Percentiles rank a stretch among this genome's conserved stretches.
phyloP scores from a whole-genome alignment of 2,329 filamentous ascomycete genomes.

The Fonsecaea erecta region DNA sequence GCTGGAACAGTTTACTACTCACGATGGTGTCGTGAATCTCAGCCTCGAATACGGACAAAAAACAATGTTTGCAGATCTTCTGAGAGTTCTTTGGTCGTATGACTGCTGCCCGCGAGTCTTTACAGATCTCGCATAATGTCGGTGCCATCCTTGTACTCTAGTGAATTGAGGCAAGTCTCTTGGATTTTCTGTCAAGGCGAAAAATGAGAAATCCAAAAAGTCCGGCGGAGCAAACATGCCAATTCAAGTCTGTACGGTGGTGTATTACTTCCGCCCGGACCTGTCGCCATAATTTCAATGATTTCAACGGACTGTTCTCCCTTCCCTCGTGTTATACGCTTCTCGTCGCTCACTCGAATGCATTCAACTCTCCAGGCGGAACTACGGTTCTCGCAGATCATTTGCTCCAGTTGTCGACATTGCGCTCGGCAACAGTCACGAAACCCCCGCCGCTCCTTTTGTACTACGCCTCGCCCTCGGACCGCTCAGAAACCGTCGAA shows the following conservation, averaged over 20 bases:
- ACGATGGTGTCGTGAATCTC: conserved; percentile 94
- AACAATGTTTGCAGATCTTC: conserved; percentile 89
- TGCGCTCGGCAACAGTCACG: conserved; percentile 28
- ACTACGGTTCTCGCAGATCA: conserved; percentile 34
- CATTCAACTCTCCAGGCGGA: conserved; percentile 36
- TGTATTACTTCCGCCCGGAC: neutral
- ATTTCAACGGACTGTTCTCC: neutral
- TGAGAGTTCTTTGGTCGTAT: conserved; percentile 93
- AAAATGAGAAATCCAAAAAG: neutral
- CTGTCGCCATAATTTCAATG: conserved; percentile 6
- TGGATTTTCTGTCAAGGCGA: neutral
- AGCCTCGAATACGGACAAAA: conserved; percentile 83
- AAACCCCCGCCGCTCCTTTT: conserved; percentile 25
- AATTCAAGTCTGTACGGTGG: conserved; percentile 1
- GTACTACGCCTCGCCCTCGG: conserved; percentile 23
- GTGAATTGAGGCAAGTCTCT: neutral
- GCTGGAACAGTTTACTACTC: conserved; percentile 76
- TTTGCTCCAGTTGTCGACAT: conserved; percentile 28
- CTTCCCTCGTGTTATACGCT: neutral
- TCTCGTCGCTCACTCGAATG: conserved; percentile 32
- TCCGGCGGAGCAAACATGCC: conserved; percentile 4
- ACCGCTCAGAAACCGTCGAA: conserved; percentile 23
- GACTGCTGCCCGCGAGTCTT: conserved; percentile 78
- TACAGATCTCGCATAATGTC: conserved; percentile 74
- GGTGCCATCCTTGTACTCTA: conserved; percentile 68